phyloP scores from a whole-genome alignment of 768 basidiomycete species.

The Tylopilus rubrobrunneus region DNA sequence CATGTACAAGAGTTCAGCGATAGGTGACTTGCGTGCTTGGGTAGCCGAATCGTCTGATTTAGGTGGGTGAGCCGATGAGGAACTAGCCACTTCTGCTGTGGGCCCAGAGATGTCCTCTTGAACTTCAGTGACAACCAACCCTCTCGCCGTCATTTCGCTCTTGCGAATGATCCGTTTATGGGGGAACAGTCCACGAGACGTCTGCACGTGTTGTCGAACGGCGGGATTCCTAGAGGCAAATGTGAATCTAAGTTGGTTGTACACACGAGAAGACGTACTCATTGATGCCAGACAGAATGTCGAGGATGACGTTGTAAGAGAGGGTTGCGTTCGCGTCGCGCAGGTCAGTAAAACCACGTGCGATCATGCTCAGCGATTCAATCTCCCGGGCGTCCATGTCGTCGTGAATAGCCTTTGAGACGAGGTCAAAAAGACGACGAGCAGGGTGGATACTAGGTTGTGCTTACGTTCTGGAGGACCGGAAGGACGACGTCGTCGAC shows the following conservation, averaged over 20 bases:
- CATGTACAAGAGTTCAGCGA: conserved; percentile 95
- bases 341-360: conserved; percentile 85
- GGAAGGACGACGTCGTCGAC: conserved; percentile 86
- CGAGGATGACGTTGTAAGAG: conserved; percentile 84
- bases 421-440: conserved; percentile 1
- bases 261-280: conserved; percentile 53
- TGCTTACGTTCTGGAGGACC: conserved; percentile 64
- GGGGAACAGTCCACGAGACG: conserved; percentile 75
- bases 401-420: conserved; percentile 59
- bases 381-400: conserved; percentile 88
- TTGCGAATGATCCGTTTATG: conserved; percentile 74
- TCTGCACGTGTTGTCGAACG: conserved; percentile 81
- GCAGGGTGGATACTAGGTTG: not conserved
- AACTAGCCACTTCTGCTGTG: conserved; percentile 34
- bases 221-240: conserved; percentile 54
- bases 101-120: conserved; percentile 64
- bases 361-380: conserved; percentile 85
- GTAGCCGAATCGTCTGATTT: conserved; percentile 38
- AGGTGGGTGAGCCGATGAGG: conserved; percentile 25
- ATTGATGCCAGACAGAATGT: conserved; percentile 86
- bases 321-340: conserved; percentile 79
- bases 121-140: conserved; percentile 79
- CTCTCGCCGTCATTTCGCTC: conserved; percentile 82
- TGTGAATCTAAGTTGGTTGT: conserved; percentile 3
- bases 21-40: conserved; percentile 72